Evolutionary conservation across 768 basidiomycete species (phyloP).

Genomic region (Gyrodon lividus): DNA sequence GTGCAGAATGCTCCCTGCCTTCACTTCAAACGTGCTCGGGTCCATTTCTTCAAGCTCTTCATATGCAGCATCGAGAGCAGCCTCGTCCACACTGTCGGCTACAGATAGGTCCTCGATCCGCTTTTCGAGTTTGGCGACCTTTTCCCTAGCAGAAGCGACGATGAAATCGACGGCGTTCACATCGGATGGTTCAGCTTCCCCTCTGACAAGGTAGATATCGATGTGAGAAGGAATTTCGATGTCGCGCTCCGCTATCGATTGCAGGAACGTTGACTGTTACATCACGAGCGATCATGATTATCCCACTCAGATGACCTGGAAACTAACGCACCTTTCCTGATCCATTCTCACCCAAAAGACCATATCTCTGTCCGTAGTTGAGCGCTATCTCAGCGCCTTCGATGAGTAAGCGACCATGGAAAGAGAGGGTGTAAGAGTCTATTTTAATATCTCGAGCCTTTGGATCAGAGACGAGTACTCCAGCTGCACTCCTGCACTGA

Average conservation of each 20-base stretch:
- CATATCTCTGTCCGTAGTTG: constrained; percentile 92
- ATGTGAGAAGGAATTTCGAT: constrained; percentile 93
- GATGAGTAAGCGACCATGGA: constrained; percentile 88
- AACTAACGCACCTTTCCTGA: constrained; percentile 83
- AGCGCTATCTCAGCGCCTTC: constrained; percentile 67
- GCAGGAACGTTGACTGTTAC: constrained; percentile 86
- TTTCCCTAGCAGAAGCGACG: constrained; percentile 85
- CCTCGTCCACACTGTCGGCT: constrained; percentile 87
- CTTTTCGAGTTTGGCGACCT: constrained; percentile 90
- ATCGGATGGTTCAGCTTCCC: constrained; percentile 94
- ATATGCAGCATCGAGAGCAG: constrained; percentile 83
- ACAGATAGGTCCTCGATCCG: constrained; percentile 90
- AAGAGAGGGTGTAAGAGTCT: constrained; percentile 91
- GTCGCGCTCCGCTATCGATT: constrained; percentile 94
- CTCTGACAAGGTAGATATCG: constrained; percentile 95
- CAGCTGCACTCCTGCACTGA: constrained; percentile 71
- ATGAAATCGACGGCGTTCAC: constrained; percentile 98
- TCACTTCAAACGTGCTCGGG: constrained; percentile 91
- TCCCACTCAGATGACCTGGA: constrained; percentile 3
- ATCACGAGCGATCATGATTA: constrained; percentile 6
- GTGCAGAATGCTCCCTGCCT: constrained; percentile 94
- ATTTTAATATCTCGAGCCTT: constrained; percentile 98
- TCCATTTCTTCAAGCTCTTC: constrained; percentile 98
- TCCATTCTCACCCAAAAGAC: constrained; percentile 94
- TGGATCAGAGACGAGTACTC: constrained; percentile 88